These are phyloP conservation scores for Hibiscus mutabilis DNA, from an alignment of 345 rosid genomes.

Conservation along the genomic window DNA sequence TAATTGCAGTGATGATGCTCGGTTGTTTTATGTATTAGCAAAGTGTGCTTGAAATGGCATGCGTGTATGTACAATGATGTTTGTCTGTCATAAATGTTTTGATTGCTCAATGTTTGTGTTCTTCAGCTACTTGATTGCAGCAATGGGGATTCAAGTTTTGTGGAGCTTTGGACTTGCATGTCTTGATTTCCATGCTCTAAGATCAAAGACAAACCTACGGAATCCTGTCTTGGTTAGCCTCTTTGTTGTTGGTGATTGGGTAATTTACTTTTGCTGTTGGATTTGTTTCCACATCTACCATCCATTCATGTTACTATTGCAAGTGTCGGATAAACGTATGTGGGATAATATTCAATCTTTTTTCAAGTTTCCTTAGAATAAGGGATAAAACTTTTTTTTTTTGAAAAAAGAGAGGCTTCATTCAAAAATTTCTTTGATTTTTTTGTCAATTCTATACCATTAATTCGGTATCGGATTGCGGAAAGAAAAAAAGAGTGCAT, in stretches of 20 bases:
- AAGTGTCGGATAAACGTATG: neutral
- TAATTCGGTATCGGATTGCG: too few relatives aligned
- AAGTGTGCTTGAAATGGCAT: neutral
- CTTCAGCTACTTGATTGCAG: slow-evolving; percentile 81
- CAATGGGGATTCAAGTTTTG: slow-evolving; percentile 84
- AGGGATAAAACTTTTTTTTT: too few relatives aligned
- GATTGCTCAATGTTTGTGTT: neutral
- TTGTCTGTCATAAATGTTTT: neutral
- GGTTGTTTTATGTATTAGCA: neutral
- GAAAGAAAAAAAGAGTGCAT: too few relatives aligned
- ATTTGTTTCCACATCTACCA: neutral
- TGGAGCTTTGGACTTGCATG: slow-evolving; percentile 97
- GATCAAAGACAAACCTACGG: slow-evolving; percentile 66
- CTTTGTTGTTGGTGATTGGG: slow-evolving; percentile 93
- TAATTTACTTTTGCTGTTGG: slow-evolving; percentile 13
- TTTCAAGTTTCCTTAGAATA: too few relatives aligned
- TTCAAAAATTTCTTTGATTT: too few relatives aligned
- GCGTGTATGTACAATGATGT: neutral
- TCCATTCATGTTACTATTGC: neutral
- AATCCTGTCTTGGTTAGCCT: slow-evolving; percentile 82
- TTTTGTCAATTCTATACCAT: too few relatives aligned
- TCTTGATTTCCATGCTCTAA: slow-evolving; percentile 72
- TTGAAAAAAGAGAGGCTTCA: too few relatives aligned
- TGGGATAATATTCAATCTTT: too few relatives aligned
- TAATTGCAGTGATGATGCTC: neutral